These are phyloP conservation scores for Mucor irregularis DNA, from an alignment of 371 early-diverging fungal genomes.

Conservation along the genomic window DNA sequence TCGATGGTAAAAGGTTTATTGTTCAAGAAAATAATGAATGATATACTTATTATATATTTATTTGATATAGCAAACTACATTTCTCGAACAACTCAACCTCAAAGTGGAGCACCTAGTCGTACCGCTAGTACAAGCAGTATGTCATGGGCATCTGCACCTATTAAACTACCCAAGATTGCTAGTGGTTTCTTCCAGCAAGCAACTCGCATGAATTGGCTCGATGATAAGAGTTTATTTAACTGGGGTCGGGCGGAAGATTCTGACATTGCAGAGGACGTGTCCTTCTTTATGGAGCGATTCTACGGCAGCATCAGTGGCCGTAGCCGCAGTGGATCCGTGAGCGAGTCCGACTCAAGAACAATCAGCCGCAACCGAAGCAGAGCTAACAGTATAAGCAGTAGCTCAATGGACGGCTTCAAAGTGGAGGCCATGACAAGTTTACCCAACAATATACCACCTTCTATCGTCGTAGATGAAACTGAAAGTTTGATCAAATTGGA, in stretches of 20 bases:
- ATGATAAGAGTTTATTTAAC: conserved; percentile 57
- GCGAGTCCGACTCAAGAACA: conserved; percentile 23
- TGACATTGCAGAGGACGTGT: conserved; percentile 56
- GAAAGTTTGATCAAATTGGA: too few species aligned
- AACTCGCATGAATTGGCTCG: conserved; percentile 47
- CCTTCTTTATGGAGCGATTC: conserved; percentile 48
- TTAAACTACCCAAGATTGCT: conserved; percentile 35
- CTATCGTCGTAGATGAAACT: not conserved
- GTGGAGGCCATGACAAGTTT: conserved; percentile 55
- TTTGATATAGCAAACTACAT: conserved; percentile 29
- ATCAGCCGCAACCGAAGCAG: conserved; percentile 25
- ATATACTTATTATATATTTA: not conserved
- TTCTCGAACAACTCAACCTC: conserved; percentile 15
- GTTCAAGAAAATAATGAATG: too few species aligned
- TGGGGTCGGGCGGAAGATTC: conserved; percentile 56
- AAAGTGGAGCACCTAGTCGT: conserved; percentile 21
- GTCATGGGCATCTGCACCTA: conserved; percentile 27
- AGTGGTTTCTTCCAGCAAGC: conserved; percentile 41
- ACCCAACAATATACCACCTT: conserved; percentile 35
- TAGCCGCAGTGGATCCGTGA: conserved; percentile 33
- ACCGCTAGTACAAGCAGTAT: conserved; percentile 19
- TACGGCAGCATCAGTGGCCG: conserved; percentile 29
- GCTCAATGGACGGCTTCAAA: conserved; percentile 44
- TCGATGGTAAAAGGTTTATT: conserved; percentile 42
- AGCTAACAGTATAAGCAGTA: conserved; percentile 31